These are phyloP conservation scores for Trametes pubescens DNA, from an alignment of 1,284 basidiomycete species.

Conservation along the genomic window DNA sequence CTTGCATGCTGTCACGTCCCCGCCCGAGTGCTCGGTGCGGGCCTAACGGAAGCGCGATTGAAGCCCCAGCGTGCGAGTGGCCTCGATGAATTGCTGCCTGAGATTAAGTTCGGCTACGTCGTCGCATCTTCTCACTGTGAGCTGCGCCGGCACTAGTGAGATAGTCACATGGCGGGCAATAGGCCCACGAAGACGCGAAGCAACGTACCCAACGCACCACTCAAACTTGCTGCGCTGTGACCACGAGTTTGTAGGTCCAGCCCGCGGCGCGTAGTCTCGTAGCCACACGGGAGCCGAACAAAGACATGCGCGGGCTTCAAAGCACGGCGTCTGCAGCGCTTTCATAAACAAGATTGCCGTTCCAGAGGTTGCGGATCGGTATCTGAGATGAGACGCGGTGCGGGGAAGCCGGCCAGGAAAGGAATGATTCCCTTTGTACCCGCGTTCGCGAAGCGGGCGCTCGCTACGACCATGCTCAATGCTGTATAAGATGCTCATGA, in stretches of 20 bases:
- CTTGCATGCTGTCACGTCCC: background rate
- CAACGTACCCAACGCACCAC: background rate
- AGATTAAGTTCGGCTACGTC: slow-evolving; percentile 12
- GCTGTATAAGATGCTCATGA: slow-evolving; percentile 15
- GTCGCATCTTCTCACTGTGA: slow-evolving; percentile 4
- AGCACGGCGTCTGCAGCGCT: slow-evolving; percentile 1
- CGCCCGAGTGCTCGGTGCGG: background rate
- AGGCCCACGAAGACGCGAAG: slow-evolving; percentile 2
- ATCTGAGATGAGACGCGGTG: slow-evolving; percentile 3
- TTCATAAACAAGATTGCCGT: slow-evolving; percentile 9
- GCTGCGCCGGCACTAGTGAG: slow-evolving; percentile 4
- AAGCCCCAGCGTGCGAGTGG: background rate
- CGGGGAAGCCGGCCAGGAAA: slow-evolving; percentile 17
- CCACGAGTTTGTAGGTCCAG: slow-evolving; percentile 5
- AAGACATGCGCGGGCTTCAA: background rate
- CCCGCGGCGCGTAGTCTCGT: background rate
- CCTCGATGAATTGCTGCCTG: slow-evolving; percentile 4
- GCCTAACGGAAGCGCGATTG: slow-evolving; percentile 1
- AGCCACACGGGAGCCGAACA: slow-evolving; percentile 3
- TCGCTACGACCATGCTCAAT: background rate
- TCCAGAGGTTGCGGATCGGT: slow-evolving; percentile 12
- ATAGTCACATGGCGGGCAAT: slow-evolving; percentile 10
- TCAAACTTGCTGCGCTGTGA: background rate
- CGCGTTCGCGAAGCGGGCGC: slow-evolving; percentile 15
- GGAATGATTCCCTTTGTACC: slow-evolving; percentile 19